Percentiles rank a stretch among this genome's conserved stretches.
Conservation (phyloP, 1,284 basidiomycete genomes). For the Tylopilus orsonianus region DNA sequence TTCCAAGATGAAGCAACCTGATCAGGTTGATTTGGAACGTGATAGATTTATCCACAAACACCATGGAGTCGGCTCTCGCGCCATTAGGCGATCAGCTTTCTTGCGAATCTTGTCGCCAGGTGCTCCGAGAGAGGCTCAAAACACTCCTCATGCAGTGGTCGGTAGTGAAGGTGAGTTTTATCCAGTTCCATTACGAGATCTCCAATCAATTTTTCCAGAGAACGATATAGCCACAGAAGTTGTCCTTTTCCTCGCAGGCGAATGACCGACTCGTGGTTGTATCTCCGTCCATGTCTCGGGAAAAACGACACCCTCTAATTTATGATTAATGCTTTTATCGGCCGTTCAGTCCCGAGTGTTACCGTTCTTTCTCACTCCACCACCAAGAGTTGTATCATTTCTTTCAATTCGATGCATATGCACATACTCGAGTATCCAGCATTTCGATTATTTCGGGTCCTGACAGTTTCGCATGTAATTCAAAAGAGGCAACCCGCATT, state of each 20-base stretch:
- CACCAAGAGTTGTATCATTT: not conserved
- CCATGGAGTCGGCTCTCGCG: conserved; percentile 59
- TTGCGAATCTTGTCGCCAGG: conserved; percentile 60
- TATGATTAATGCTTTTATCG: not conserved
- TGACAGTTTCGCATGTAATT: not conserved
- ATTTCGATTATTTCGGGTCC: conserved; percentile 1
- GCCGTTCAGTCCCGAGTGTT: conserved; percentile 2
- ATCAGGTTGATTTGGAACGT: conserved; percentile 11
- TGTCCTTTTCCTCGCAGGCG: conserved; percentile 1
- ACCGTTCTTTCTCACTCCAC: not conserved
- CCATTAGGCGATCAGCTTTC: conserved; percentile 58
- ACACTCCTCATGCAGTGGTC: conserved; percentile 74
- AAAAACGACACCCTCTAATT: conserved; percentile 2
- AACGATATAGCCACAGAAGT: conserved; percentile 29
- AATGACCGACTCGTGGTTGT: conserved; percentile 11
- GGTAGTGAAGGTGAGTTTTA: conserved; percentile 59
- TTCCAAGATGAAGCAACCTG: not conserved
- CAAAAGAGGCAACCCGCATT: conserved; percentile 13
- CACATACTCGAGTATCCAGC: conserved; percentile 3
- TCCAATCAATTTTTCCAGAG: conserved; percentile 28
- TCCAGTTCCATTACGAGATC: not conserved
- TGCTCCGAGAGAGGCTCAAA: conserved; percentile 64
- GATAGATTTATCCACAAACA: conserved; percentile 56
- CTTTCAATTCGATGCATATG: not conserved
- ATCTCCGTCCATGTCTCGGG: not conserved